Evolutionary conservation across 805 yeast genomes (phyloP).

Genomic region (Spathaspora passalidarum): DNA sequence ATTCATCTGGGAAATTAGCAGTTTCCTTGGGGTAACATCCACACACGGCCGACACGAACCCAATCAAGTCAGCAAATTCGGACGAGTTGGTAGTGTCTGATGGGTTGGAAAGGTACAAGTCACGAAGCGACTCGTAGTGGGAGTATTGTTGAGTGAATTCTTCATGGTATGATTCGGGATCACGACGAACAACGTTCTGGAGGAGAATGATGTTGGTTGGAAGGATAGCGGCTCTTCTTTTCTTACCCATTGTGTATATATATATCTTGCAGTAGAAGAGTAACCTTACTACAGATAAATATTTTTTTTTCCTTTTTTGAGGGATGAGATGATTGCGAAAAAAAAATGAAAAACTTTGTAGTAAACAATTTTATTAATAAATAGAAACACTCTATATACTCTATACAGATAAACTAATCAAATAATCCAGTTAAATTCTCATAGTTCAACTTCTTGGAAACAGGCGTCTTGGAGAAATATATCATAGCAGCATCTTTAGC

Average conservation of each 20-base stretch:
- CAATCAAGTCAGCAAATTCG: slow-evolving; percentile 77
- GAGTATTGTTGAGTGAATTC: slow-evolving; percentile 91
- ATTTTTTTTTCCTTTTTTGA: not conserved
- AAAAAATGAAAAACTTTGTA: not conserved
- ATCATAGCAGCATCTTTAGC: slow-evolving; percentile 80
- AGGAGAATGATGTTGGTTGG: slow-evolving; percentile 89
- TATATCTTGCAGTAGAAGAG: not conserved
- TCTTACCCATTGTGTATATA: slow-evolving; percentile 63
- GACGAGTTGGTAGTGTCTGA: slow-evolving; percentile 50
- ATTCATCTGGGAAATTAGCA: slow-evolving; percentile 75
- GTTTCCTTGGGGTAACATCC: slow-evolving; percentile 89
- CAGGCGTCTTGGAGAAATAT: slow-evolving; percentile 70
- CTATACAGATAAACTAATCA: slow-evolving; percentile 1
- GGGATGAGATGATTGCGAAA: slow-evolving; percentile 3
- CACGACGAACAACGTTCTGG: slow-evolving; percentile 90
- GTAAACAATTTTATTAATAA: not conserved
- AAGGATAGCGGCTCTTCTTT: slow-evolving; percentile 86
- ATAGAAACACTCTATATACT: not conserved
- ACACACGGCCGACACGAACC: slow-evolving; percentile 91
- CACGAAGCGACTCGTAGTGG: slow-evolving; percentile 88
- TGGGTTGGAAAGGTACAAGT: slow-evolving; percentile 77
- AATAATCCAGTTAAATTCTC: slow-evolving; percentile 64
- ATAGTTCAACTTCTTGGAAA: slow-evolving; percentile 89
- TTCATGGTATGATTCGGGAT: slow-evolving; percentile 90
- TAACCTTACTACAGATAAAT: not conserved